A percentile compares a stretch with the other conserved stretches of the same genome.
Evolutionary conservation across 1,139 yeast genomes (phyloP).

Genomic region (Sugiyamaella pinicola): DNA sequence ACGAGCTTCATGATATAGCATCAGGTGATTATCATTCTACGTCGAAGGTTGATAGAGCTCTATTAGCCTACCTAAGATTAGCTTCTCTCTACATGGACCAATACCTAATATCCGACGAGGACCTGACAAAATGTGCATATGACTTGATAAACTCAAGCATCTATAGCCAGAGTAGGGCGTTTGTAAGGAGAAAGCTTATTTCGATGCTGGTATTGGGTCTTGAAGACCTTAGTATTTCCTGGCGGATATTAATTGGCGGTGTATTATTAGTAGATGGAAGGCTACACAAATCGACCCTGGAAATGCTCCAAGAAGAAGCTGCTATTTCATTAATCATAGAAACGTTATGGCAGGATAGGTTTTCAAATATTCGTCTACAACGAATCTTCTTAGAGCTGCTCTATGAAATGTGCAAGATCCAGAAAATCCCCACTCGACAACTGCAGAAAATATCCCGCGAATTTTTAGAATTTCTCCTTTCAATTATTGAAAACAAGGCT

Average conservation of each 20-base stretch:
- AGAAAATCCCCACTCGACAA: constrained; percentile 49
- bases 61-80: constrained; percentile 36
- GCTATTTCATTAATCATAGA: constrained; percentile 51
- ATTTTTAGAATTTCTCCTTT: constrained; percentile 57
- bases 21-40: constrained; percentile 37
- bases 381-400: constrained; percentile 54
- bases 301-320: constrained; percentile 52
- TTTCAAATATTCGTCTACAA: constrained; percentile 34
- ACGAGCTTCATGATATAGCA: constrained; percentile 36
- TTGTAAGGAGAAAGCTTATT: constrained; percentile 40
- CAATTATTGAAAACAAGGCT: constrained; percentile 50
- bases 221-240: constrained; percentile 28
- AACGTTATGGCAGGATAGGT: constrained; percentile 41
- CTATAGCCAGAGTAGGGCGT: constrained; percentile 38
- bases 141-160: constrained; percentile 38
- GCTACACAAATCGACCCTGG: constrained; percentile 47
- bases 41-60: constrained; percentile 32
- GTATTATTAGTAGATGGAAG: constrained; percentile 53
- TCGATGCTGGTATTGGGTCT: constrained; percentile 33
- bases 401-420: constrained; percentile 55
- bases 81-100: constrained; percentile 39
- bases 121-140: constrained; percentile 39
- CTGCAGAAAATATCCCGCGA: constrained; percentile 53
- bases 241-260: constrained; percentile 50
- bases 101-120: constrained; percentile 39